Conservation (phyloP, 1,284 basidiomycete species). For the Ceratobasidium theobromae region DNA sequence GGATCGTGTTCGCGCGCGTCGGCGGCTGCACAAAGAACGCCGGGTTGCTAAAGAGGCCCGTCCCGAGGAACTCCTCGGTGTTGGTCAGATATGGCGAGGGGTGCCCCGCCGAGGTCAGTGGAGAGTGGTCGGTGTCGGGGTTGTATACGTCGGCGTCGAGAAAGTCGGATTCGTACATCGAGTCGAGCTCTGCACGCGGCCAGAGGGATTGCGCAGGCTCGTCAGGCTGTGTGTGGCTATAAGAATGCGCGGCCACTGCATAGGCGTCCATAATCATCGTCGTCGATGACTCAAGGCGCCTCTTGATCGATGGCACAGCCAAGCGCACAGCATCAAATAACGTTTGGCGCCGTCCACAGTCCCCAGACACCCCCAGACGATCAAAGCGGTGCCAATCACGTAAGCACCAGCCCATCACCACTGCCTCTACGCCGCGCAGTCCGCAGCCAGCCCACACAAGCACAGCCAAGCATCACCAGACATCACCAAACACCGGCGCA, state of each 20-base stretch:
- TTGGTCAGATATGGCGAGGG: conserved; percentile 9
- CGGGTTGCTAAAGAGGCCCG: conserved; percentile 12
- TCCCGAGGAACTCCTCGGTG: conserved; percentile 13
- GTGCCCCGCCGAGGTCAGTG: conserved; percentile 6
- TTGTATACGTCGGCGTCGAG: conserved; percentile 3
- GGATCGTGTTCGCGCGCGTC: conserved; percentile 26
- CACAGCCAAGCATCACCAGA: too few relatives aligned
- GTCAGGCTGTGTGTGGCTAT: neutral
- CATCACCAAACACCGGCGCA: too few relatives aligned
- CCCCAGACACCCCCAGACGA: neutral
- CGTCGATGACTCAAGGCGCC: too few relatives aligned
- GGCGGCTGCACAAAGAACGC: conserved; percentile 26
- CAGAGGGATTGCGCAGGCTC: neutral
- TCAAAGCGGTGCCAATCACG: neutral
- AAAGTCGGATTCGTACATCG: conserved; percentile 28
- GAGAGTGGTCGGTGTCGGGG: conserved; percentile 27
- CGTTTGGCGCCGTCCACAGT: neutral
- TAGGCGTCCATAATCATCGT: too few relatives aligned
- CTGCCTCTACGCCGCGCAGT: neutral
- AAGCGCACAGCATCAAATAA: neutral
- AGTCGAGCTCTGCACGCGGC: conserved; percentile 11
- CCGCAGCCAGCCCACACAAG: neutral
- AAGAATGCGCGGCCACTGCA: neutral
- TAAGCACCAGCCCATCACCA: neutral
- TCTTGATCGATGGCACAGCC: too few relatives aligned